Percentiles rank a stretch among this genome's conserved stretches.
Evolutionary conservation across 345 rosid genomes (phyloP).

Genomic region (Moricandia arvensis): DNA sequence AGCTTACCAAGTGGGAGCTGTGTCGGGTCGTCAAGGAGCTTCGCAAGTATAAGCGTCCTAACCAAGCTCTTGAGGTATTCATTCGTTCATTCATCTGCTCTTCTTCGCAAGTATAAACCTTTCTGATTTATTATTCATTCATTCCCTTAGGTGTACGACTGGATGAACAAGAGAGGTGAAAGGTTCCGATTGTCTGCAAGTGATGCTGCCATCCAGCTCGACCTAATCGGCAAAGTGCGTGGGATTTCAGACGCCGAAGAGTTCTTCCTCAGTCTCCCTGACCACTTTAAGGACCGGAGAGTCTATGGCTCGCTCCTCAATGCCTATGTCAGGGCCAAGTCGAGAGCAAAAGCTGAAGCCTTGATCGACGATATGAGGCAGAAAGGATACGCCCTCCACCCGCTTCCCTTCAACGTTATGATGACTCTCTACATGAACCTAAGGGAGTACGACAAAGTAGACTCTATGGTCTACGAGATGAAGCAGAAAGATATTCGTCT

Average conservation of each 20-base stretch:
- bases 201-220: conserved; percentile 93
- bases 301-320: conserved; percentile 81
- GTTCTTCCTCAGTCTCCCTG: conserved; percentile 56
- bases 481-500: conserved; percentile 60
- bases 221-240: conserved; percentile 77
- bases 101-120: too few relatives aligned
- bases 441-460: conserved; percentile 70
- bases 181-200: conserved; percentile 70
- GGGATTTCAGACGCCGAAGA: conserved; percentile 73
- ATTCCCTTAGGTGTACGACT: conserved; percentile 62
- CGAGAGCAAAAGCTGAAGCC: conserved; percentile 70
- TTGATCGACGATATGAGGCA: conserved; percentile 64
- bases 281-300: conserved; percentile 70
- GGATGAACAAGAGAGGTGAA: conserved; percentile 82
- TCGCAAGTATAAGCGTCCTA: conserved; percentile 71
- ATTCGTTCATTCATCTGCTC: too few relatives aligned
- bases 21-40: conserved; percentile 85
- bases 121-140: neutral
- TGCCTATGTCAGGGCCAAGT: conserved; percentile 59
- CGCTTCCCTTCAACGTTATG: conserved; percentile 92
- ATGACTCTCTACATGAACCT: conserved; percentile 95
- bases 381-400: conserved; percentile 55
- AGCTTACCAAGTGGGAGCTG: conserved; percentile 84
- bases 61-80: conserved; percentile 80
- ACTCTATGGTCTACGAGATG: conserved; percentile 71